Evolutionary conservation across 2,329 filamentous ascomycete genomes (phyloP).

Genomic region (Blastomyces percursus): DNA sequence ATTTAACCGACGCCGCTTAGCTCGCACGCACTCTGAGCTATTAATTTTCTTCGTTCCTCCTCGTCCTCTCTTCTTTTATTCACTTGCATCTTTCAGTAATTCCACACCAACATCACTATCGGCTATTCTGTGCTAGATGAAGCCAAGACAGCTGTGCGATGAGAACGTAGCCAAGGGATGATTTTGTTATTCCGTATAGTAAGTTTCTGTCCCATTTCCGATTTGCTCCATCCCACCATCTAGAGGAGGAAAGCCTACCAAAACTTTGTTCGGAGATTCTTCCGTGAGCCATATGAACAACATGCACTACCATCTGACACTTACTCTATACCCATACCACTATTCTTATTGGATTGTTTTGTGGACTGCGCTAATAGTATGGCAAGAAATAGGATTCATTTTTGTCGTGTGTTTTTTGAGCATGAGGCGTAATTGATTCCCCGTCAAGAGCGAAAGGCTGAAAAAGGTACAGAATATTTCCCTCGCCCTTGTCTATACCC

Average conservation of each 20-base stretch:
- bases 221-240: constrained; percentile 8
- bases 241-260: constrained; percentile 43
- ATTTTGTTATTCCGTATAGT: not conserved
- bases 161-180: not conserved
- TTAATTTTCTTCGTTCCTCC: not conserved
- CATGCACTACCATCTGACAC: constrained; percentile 52
- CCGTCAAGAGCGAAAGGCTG: not conserved
- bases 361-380: not conserved
- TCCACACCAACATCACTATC: not conserved
- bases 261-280: constrained; percentile 44
- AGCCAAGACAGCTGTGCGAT: not conserved
- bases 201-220: not conserved
- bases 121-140: not conserved
- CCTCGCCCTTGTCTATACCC: constrained; percentile 1
- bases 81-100: not conserved
- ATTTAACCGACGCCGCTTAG: constrained; percentile 2
- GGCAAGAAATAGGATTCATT: constrained; percentile 1
- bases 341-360: constrained; percentile 13
- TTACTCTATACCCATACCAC: constrained; percentile 4
- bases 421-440: not conserved
- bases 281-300: constrained; percentile 46
- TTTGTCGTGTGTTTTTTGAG: not conserved
- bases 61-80: not conserved
- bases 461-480: not conserved
- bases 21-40: constrained; percentile 10